Evolutionary conservation across 495 filamentous ascomycete species (phyloP), one percentile per base, ranked within the genome.

Genomic region (Mytilinidion resinicola): DNA sequence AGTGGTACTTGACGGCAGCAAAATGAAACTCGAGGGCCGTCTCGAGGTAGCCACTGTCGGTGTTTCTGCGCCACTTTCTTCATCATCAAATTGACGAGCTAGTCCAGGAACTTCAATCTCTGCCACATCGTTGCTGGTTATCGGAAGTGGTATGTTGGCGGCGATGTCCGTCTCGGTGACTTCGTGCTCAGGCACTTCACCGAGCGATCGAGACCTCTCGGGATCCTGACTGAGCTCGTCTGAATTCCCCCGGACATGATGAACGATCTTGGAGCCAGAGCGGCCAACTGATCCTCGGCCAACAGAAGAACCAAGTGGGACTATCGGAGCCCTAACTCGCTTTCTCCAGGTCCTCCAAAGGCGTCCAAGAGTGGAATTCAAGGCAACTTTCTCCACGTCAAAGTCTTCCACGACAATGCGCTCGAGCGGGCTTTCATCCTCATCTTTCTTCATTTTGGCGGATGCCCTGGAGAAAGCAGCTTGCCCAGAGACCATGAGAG

Each of bases 261-360:
- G 62, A 3, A 55, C 35, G n/a, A 62, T 51, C 52, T 54, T 60
- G 37, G 58, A 41, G 51, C 58, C 44, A 34, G 35, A 61, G 25
- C 65, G 65, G 25, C 51, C 47, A 9, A 34, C 38, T 7, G 20
- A 15, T 14, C 42, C 46, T 9, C 57, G 57, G 10, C 52, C 36
- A 6, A 57, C 67, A 17, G 46, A 11, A n/a, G 54, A 49, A 3
- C 68, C 65, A 21, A 75, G 68, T 3, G 72, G 73, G 30, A 60
- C 63, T 9, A 65, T 63, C 30, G 67, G 55, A 3, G 59, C 56
- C 37, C 85, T 80, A 57, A 87, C 80, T 57, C 84, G 84, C 73
- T 95, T 95, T 68, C 91, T 88, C 95, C 95, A 99, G 34, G 89
- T 87, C 64, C 95, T 83, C 95, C 95, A 99, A 34, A 97, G 73